Evolutionary conservation across 2,329 filamentous ascomycete species (phyloP).

Genomic region (Tolypocladium ophioglossoides): DNA sequence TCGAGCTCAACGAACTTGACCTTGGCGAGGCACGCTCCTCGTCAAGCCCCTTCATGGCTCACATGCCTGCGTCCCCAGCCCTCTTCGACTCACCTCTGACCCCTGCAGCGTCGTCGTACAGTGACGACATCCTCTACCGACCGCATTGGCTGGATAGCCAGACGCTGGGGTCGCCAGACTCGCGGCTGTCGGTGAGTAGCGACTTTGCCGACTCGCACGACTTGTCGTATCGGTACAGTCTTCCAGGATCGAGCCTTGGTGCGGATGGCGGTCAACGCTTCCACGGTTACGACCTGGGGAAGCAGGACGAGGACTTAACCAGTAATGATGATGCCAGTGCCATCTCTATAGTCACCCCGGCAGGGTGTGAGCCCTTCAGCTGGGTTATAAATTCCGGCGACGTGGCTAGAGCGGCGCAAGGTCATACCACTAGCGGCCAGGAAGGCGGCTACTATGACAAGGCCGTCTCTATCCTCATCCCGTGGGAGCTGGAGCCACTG

Average conservation of each 20-base stretch:
- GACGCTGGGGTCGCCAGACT: conserved; percentile 2
- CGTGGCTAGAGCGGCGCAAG: background rate
- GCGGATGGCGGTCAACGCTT: conserved; percentile 28
- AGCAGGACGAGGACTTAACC: conserved; percentile 57
- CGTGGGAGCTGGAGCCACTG: conserved; percentile 35
- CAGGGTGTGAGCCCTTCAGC: background rate
- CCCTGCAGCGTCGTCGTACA: conserved; percentile 3
- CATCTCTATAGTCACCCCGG: conserved; percentile 34
- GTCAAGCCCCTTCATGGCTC: background rate
- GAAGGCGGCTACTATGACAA: conserved; percentile 51
- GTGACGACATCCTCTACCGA: conserved; percentile 1
- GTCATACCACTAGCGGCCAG: background rate
- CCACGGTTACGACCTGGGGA: conserved; percentile 63
- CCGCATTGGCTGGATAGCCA: background rate
- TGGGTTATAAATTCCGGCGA: background rate
- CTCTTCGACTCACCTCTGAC: conserved; percentile 1
- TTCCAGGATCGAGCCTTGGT: background rate
- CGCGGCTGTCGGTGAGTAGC: conserved; percentile 1
- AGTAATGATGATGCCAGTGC: conserved; percentile 62
- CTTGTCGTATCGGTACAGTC: background rate
- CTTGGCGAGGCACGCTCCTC: background rate
- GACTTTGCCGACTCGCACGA: background rate
- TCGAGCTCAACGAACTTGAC: background rate
- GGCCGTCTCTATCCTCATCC: conserved; percentile 50
- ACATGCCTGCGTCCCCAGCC: background rate